phyloP scores from a whole-genome alignment of 306 rosid genomes.

The Gynostemma pentaphyllum region DNA sequence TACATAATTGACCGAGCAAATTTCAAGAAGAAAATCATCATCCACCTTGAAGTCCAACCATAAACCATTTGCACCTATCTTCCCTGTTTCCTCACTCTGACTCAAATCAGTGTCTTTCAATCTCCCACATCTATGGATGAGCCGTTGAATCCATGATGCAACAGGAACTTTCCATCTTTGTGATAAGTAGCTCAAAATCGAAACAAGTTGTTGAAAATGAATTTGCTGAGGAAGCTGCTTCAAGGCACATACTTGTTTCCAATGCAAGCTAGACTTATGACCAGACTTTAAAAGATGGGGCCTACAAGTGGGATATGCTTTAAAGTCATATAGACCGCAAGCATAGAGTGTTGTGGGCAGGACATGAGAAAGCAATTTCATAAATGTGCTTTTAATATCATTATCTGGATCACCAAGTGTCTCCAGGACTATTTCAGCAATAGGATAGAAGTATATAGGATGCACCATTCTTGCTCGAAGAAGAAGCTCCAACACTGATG shows the following conservation, averaged over 20 bases:
- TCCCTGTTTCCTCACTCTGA: slow-evolving; percentile 67
- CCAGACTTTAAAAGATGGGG: slow-evolving; percentile 31
- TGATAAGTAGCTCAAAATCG: slow-evolving; percentile 82
- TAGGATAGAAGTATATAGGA: slow-evolving; percentile 52
- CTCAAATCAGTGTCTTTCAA: slow-evolving; percentile 40
- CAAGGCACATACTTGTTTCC: slow-evolving; percentile 83
- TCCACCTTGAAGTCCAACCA: slow-evolving; percentile 75
- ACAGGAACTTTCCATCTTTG: slow-evolving; percentile 95
- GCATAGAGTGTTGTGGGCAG: slow-evolving; percentile 69
- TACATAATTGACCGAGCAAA: slow-evolving; percentile 61
- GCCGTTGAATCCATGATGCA: slow-evolving; percentile 91
- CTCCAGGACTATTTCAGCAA: slow-evolving; percentile 69
- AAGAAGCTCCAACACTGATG: slow-evolving; percentile 59
- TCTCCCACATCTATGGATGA: slow-evolving; percentile 61
- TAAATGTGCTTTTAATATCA: slow-evolving; percentile 52
- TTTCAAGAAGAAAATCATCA: slow-evolving; percentile 56
- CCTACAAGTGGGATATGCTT: slow-evolving; percentile 29
- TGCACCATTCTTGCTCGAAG: slow-evolving; percentile 73
- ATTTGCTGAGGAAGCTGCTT: slow-evolving; percentile 76
- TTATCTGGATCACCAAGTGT: slow-evolving; percentile 81
- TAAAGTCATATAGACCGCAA: slow-evolving; percentile 61
- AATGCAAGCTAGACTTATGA: slow-evolving; percentile 53
- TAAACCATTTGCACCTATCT: slow-evolving; percentile 29
- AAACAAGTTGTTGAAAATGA: slow-evolving; percentile 78
- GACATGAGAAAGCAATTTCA: slow-evolving; percentile 53